Evolutionary conservation across 2,329 filamentous ascomycete species (phyloP).

Genomic region (Nectriaceae sp.): DNA sequence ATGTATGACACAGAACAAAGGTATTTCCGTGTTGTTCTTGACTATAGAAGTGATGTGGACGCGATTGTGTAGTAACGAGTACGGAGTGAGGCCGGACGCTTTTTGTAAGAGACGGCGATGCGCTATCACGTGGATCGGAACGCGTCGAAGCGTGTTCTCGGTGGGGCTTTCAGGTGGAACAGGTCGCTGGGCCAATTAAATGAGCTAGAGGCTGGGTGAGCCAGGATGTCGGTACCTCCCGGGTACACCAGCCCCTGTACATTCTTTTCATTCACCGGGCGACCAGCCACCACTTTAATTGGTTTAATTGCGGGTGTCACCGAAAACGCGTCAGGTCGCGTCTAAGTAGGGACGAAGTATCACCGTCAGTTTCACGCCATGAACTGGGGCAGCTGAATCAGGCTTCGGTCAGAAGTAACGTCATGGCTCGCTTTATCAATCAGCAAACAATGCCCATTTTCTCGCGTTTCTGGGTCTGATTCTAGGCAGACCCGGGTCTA

Average conservation of each 20-base stretch:
- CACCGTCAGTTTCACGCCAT: background rate
- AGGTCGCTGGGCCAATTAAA: slow-evolving; percentile 28
- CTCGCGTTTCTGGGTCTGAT: slow-evolving; percentile 21
- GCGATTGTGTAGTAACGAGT: slow-evolving; percentile 31
- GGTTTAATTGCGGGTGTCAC: slow-evolving; percentile 20
- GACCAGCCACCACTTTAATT: slow-evolving; percentile 23
- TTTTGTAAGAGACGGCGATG: slow-evolving; percentile 40
- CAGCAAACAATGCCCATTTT: slow-evolving; percentile 29
- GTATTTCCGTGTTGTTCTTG: slow-evolving; percentile 20
- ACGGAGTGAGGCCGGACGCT: slow-evolving; percentile 32
- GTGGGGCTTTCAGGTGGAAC: slow-evolving; percentile 13
- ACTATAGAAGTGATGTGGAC: slow-evolving; percentile 24
- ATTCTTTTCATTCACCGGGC: slow-evolving; percentile 14
- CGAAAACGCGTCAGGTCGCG: slow-evolving; percentile 24
- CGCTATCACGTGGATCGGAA: slow-evolving; percentile 40
- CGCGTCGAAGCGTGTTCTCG: slow-evolving; percentile 37
- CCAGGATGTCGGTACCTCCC: slow-evolving; percentile 12
- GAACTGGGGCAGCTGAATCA: slow-evolving; percentile 23
- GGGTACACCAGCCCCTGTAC: background rate
- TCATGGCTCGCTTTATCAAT: slow-evolving; percentile 33
- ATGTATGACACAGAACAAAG: slow-evolving; percentile 11
- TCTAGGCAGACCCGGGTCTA: slow-evolving; percentile 1
- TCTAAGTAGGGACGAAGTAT: background rate
- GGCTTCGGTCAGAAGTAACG: slow-evolving; percentile 22
- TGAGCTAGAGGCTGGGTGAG: slow-evolving; percentile 18